Evolutionary conservation across 139 green algal genomes (phyloP).

Genomic region (Chlamydomonas sp.): DNA sequence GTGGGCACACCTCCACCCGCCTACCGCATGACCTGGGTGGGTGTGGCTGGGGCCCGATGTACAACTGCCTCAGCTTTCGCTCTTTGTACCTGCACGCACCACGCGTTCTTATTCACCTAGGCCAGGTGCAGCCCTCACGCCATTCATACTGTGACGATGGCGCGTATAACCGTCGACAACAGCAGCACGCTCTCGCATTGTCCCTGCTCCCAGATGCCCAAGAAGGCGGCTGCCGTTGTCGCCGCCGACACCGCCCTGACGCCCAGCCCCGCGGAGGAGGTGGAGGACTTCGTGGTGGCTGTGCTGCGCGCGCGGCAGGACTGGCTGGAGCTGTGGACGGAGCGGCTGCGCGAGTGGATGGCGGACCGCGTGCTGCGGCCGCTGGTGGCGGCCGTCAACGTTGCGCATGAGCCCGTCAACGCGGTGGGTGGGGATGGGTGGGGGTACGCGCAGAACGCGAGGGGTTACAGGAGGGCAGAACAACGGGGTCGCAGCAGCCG

Average conservation of each 20-base stretch:
- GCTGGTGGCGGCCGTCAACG: slow-evolving; percentile 53
- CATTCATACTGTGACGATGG: too few species aligned
- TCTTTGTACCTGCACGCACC: too few species aligned
- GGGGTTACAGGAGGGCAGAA: too few species aligned
- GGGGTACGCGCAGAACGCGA: neutral
- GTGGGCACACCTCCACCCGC: slow-evolving; percentile 12
- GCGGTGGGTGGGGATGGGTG: neutral
- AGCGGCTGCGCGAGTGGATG: slow-evolving; percentile 80
- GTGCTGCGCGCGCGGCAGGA: slow-evolving; percentile 42
- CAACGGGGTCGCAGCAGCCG: too few species aligned
- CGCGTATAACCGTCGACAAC: neutral
- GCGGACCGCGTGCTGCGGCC: slow-evolving; percentile 67
- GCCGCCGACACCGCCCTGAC: slow-evolving; percentile 12
- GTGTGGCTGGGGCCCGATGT: neutral
- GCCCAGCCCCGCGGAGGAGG: slow-evolving; percentile 29
- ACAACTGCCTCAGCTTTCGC: too few species aligned
- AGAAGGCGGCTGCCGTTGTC: slow-evolving; percentile 23
- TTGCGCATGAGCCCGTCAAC: slow-evolving; percentile 55
- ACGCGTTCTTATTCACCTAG: too few species aligned
- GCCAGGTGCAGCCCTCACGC: too few species aligned
- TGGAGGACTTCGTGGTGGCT: slow-evolving; percentile 35
- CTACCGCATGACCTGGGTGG: slow-evolving; percentile 48
- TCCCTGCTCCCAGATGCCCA: slow-evolving; percentile 32
- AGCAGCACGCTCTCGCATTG: neutral
- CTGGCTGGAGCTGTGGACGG: slow-evolving; percentile 63